phyloP scores from a whole-genome alignment of 139 green algal genomes.

The Zygnema cylindricum region DNA sequence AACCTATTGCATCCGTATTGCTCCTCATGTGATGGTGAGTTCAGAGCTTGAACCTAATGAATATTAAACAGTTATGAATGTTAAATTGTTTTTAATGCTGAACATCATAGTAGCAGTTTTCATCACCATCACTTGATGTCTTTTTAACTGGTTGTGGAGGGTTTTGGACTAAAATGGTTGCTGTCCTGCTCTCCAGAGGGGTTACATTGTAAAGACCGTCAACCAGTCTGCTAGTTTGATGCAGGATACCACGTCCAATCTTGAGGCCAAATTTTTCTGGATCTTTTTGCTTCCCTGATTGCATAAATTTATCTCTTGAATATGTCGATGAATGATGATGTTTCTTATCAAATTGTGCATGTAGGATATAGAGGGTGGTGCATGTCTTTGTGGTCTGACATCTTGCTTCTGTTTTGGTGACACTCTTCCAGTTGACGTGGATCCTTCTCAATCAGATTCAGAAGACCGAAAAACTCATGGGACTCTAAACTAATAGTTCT shows the following conservation, averaged over 20 bases:
- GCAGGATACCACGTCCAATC: no score
- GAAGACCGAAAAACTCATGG: conserved; percentile 78
- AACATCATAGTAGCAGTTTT: background rate
- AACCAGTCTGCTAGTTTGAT: no score
- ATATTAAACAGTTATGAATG: conserved; percentile 11
- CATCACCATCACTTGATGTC: background rate
- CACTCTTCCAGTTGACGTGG: conserved; percentile 81
- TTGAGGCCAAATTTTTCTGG: no score
- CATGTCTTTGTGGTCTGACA: background rate
- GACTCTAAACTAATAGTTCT: no score
- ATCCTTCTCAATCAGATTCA: conserved; percentile 83
- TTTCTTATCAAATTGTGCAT: background rate
- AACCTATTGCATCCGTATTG: conserved; percentile 93
- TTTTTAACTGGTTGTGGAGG: background rate
- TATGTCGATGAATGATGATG: background rate
- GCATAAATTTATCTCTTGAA: no score
- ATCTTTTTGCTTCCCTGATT: no score
- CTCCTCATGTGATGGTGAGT: conserved; percentile 71
- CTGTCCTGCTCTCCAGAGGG: no score
- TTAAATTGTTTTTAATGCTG: background rate
- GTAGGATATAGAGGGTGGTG: background rate
- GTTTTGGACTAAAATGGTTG: background rate
- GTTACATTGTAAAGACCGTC: no score
- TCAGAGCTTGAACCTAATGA: conserved; percentile 8
- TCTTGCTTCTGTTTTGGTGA: background rate